Conservation (phyloP, 495 filamentous ascomycete genomes). For the Annulohypoxylon moriforme region DNA sequence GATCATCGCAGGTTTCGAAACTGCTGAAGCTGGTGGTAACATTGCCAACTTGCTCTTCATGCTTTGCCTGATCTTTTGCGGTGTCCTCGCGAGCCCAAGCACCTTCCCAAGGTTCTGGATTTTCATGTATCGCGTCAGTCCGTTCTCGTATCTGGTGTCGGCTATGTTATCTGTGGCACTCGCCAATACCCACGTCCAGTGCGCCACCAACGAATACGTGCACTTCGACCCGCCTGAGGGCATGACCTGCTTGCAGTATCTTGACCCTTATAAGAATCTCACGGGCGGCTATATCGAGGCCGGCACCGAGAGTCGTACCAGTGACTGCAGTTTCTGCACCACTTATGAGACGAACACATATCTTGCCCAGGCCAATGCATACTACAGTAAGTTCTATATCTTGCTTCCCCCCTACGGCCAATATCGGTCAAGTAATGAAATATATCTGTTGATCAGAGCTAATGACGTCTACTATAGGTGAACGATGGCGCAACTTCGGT, state of each 20-base stretch:
- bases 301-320: constrained; percentile 53
- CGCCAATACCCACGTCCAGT: constrained; percentile 67
- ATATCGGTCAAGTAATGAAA: neutral
- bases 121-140: constrained; percentile 84
- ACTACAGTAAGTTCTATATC: constrained; percentile 54
- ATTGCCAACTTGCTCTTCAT: constrained; percentile 75
- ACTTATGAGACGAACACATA: constrained; percentile 71
- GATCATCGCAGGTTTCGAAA: constrained; percentile 74
- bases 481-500: constrained; percentile 79
- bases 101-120: constrained; percentile 81
- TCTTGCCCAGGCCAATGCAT: constrained; percentile 60
- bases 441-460: neutral
- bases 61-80: constrained; percentile 76
- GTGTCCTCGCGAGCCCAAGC: constrained; percentile 74
- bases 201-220: constrained; percentile 70
- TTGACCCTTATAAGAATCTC: constrained; percentile 50
- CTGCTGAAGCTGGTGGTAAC: constrained; percentile 72
- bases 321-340: constrained; percentile 71
- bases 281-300: constrained; percentile 67
- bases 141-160: constrained; percentile 76
- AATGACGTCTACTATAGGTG: constrained; percentile 37
- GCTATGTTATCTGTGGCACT: constrained; percentile 72
- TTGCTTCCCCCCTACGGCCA: neutral
- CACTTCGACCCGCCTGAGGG: constrained; percentile 63
- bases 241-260: constrained; percentile 68